Conservation (phyloP, 2,329 filamentous ascomycete species). For the Thielaviopsis ethacetica region DNA sequence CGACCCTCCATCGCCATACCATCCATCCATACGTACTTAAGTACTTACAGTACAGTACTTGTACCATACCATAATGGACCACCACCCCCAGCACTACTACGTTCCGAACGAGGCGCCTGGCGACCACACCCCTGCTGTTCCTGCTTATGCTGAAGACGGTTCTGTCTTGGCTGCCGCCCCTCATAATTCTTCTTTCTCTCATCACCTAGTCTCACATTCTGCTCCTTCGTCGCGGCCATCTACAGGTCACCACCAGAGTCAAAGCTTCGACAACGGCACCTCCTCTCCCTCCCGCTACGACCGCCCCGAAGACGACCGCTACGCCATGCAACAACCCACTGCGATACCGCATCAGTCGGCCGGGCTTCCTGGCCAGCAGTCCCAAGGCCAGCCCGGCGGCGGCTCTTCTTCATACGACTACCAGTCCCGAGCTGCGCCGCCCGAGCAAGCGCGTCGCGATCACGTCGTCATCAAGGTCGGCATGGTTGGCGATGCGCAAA, state of each 20-base stretch:
- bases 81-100: conserved; percentile 9
- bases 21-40: too few species aligned
- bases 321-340: conserved; percentile 21
- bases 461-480: conserved; percentile 97
- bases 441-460: conserved; percentile 35
- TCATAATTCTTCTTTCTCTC: conserved; percentile 19
- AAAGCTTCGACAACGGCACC: conserved; percentile 32
- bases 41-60: too few species aligned
- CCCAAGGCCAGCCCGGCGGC: conserved; percentile 21
- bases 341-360: conserved; percentile 37
- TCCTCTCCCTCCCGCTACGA: conserved; percentile 13
- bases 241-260: conserved; percentile 26
- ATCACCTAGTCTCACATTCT: conserved; percentile 13
- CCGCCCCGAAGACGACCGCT: conserved; percentile 25
- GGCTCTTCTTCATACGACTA: conserved; percentile 20
- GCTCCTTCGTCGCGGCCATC: conserved; percentile 12
- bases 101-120: conserved; percentile 6
- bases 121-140: conserved; percentile 1
- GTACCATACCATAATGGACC: too few species aligned
- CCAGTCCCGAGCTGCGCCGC: conserved; percentile 16
- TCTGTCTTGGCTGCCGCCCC: conserved; percentile 14
- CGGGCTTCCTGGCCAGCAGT: conserved; percentile 27
- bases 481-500: conserved; percentile 98
- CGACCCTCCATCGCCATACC: neutral
- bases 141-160: conserved; percentile 7